Evolutionary conservation across 441 rosid genomes (phyloP).

Genomic region (Heliophila coronopifolia): DNA sequence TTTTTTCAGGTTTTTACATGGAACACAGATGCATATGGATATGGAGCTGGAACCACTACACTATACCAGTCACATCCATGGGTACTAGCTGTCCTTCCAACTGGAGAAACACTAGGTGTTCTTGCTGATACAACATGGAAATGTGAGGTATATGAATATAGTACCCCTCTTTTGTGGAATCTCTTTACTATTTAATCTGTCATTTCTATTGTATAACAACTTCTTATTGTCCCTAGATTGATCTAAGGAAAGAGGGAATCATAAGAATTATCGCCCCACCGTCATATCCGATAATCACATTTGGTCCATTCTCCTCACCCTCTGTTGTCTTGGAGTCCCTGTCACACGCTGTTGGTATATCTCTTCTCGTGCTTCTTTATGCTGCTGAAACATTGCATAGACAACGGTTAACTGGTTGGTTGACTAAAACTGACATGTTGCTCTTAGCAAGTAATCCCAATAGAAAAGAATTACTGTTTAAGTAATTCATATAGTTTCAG

Average conservation of each 20-base stretch:
- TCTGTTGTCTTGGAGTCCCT: conserved; percentile 64
- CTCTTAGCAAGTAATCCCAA: neutral
- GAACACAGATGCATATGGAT: conserved; percentile 90
- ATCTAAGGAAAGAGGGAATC: conserved; percentile 57
- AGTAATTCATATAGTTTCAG: conserved; percentile 1
- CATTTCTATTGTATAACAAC: conserved; percentile 9
- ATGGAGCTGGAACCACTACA: conserved; percentile 79
- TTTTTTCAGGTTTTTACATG: conserved; percentile 71
- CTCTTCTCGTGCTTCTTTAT: conserved; percentile 13
- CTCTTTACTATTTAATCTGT: neutral
- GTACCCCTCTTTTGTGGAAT: conserved; percentile 4
- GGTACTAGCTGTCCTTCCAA: conserved; percentile 79
- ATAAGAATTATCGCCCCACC: conserved; percentile 49
- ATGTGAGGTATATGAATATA: conserved; percentile 62
- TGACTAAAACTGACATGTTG: neutral
- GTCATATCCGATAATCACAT: conserved; percentile 74
- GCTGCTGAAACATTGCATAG: neutral
- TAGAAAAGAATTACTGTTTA: neutral
- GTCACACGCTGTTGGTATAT: conserved; percentile 75
- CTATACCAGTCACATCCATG: conserved; percentile 99
- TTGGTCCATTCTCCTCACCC: conserved; percentile 84
- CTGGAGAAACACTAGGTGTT: conserved; percentile 81
- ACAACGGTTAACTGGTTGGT: neutral
- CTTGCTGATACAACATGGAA: conserved; percentile 86
- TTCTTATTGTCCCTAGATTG: conserved; percentile 57